Conservation (phyloP, 768 basidiomycete species). For the Sporobolomyces phaffii region DNA sequence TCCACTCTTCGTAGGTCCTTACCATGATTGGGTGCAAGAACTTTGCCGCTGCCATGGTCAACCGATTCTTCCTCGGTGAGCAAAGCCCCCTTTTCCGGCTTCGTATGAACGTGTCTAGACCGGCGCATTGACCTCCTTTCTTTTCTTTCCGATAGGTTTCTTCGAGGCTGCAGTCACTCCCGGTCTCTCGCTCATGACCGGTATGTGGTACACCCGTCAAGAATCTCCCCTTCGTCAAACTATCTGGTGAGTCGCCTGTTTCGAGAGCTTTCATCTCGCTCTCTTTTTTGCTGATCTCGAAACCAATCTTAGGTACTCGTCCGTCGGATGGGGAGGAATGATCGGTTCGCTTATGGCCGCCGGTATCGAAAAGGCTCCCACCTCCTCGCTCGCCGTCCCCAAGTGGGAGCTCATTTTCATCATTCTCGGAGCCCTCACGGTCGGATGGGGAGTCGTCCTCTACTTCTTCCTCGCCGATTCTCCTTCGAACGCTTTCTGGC, state of each 20-base stretch:
- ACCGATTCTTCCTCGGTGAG: constrained; percentile 46
- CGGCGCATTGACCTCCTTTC: fast-evolving
- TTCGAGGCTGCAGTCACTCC: constrained; percentile 47
- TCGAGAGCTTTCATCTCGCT: constrained; percentile 10
- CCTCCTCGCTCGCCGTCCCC: background rate
- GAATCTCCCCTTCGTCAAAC: constrained; percentile 46
- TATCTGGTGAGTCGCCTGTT: constrained; percentile 46
- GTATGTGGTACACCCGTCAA: constrained; percentile 42
- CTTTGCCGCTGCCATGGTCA: constrained; percentile 44
- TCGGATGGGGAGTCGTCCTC: constrained; percentile 43
- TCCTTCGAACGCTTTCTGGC: constrained; percentile 45
- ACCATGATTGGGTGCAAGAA: constrained; percentile 44
- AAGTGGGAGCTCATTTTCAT: constrained; percentile 45
- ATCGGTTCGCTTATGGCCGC: constrained; percentile 46
- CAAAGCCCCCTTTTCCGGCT: no score
- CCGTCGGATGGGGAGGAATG: constrained; percentile 47
- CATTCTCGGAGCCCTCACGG: constrained; percentile 43
- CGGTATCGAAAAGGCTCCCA: constrained; percentile 37
- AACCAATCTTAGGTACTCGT: constrained; percentile 29
- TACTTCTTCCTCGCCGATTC: constrained; percentile 47
- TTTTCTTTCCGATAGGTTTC: constrained; percentile 21
- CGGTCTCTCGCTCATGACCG: constrained; percentile 46
- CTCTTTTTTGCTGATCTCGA: background rate
- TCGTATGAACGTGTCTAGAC: background rate
- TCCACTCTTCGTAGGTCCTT: constrained; percentile 34